phyloP scores from a whole-genome alignment of 805 yeast species.

The Myxozyma geophila region DNA sequence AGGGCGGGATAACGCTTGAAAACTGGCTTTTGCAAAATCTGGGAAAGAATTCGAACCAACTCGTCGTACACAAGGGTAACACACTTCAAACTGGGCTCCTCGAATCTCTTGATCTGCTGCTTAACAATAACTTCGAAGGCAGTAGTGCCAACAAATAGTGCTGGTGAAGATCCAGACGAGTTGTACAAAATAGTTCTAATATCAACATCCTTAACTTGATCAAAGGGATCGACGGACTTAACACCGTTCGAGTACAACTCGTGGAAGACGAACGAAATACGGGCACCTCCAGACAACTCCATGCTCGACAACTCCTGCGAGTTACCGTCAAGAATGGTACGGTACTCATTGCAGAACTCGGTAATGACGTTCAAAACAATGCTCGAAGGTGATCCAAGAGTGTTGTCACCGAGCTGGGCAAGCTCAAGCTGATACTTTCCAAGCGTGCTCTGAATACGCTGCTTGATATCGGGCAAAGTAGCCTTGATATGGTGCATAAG shows the following conservation, averaged over 20 bases:
- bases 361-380: slow-evolving; percentile 90
- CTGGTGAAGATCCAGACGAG: slow-evolving; percentile 95
- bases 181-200: slow-evolving; percentile 96
- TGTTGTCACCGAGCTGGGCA: slow-evolving; percentile 65
- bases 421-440: slow-evolving; percentile 85
- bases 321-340: slow-evolving; percentile 89
- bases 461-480: slow-evolving; percentile 89
- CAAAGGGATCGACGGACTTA: slow-evolving; percentile 91
- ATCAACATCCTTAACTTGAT: slow-evolving; percentile 92
- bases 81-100: slow-evolving; percentile 89
- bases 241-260: slow-evolving; percentile 94
- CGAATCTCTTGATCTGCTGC: slow-evolving; percentile 91
- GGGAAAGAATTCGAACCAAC: slow-evolving; percentile 84
- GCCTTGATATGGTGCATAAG: slow-evolving; percentile 87
- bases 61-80: slow-evolving; percentile 92
- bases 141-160: slow-evolving; percentile 94
- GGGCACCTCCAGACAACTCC: slow-evolving; percentile 97
- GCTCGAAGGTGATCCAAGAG: slow-evolving; percentile 80
- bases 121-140: slow-evolving; percentile 95
- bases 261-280: slow-evolving; percentile 95
- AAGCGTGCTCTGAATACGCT: slow-evolving; percentile 82
- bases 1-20: slow-evolving; percentile 89
- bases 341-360: slow-evolving; percentile 88
- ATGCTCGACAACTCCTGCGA: slow-evolving; percentile 84
- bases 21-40: slow-evolving; percentile 78